These are phyloP conservation scores for Sugiyamaella novakii DNA, from an alignment of 1,139 yeast species.

Conservation along the genomic window DNA sequence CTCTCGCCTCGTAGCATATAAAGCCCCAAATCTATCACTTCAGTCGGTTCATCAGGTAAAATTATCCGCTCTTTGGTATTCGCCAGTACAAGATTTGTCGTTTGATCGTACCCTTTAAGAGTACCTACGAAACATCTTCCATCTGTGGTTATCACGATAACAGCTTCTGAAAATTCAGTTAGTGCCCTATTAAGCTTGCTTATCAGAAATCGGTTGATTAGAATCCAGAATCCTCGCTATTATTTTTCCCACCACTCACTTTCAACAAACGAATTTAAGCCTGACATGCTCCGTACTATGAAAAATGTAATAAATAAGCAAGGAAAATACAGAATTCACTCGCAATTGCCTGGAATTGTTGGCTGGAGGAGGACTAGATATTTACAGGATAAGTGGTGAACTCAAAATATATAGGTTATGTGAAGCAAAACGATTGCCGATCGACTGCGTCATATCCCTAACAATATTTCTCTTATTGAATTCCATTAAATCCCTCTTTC, in stretches of 20 bases:
- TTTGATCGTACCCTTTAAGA: slow-evolving; percentile 78
- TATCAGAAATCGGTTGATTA: too few relatives aligned
- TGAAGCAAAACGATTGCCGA: too few relatives aligned
- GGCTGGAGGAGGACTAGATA: not conserved
- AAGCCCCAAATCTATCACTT: slow-evolving; percentile 61
- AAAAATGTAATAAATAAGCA: slow-evolving; percentile 7
- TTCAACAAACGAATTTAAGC: slow-evolving; percentile 39
- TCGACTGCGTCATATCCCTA: too few relatives aligned
- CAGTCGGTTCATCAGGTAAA: slow-evolving; percentile 50
- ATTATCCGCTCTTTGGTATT: slow-evolving; percentile 58
- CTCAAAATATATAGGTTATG: slow-evolving; percentile 8
- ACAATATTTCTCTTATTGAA: too few relatives aligned
- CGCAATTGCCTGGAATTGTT: too few relatives aligned
- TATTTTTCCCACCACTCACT: too few relatives aligned
- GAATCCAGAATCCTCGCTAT: too few relatives aligned
- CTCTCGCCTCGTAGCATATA: slow-evolving; percentile 79
- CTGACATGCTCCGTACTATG: slow-evolving; percentile 34
- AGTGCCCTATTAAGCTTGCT: too few relatives aligned
- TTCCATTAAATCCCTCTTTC: too few relatives aligned
- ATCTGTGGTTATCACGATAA: slow-evolving; percentile 79
- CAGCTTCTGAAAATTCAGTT: too few relatives aligned
- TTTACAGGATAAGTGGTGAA: slow-evolving; percentile 14
- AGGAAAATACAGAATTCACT: not conserved
- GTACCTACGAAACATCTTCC: slow-evolving; percentile 65
- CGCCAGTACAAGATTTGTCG: slow-evolving; percentile 70